A percentile compares a stretch with the other conserved stretches of the same genome.
Conservation (phyloP, 2,329 filamentous ascomycete genomes). For the Aspergillus calidoustus region DNA sequence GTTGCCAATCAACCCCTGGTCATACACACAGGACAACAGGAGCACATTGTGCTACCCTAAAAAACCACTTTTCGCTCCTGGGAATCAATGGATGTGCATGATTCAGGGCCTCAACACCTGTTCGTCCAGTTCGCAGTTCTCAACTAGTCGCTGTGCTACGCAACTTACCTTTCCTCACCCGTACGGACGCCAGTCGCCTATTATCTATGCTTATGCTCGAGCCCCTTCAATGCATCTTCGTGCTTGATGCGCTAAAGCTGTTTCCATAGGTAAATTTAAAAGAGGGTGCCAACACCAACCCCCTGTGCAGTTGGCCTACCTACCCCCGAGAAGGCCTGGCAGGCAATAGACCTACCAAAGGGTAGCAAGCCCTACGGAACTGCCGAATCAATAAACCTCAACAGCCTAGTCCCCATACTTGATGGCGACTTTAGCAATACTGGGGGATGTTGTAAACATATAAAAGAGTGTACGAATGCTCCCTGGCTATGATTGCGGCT, state of each 20-base stretch:
- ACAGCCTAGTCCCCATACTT: slow-evolving; percentile 15
- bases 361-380: slow-evolving; percentile 16
- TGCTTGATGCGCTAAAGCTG: slow-evolving; percentile 14
- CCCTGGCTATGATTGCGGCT: slow-evolving; percentile 22
- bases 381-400: slow-evolving; percentile 19
- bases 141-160: no score
- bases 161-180: no score
- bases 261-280: slow-evolving; percentile 17
- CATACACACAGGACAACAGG: neutral
- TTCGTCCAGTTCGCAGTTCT: neutral
- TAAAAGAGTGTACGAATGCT: slow-evolving; percentile 23
- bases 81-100: neutral
- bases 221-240: slow-evolving; percentile 4
- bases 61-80: neutral
- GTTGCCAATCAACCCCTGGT: neutral
- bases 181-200: neutral
- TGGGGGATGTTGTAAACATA: neutral
- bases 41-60: neutral
- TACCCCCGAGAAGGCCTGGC: slow-evolving; percentile 18
- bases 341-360: slow-evolving; percentile 21
- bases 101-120: neutral
- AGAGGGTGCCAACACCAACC: slow-evolving; percentile 14
- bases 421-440: neutral
- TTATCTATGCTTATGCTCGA: slow-evolving; percentile 7
- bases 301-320: slow-evolving; percentile 20